Conservation (phyloP, 2,329 filamentous ascomycete genomes). For the Metarhizium robertsii region DNA sequence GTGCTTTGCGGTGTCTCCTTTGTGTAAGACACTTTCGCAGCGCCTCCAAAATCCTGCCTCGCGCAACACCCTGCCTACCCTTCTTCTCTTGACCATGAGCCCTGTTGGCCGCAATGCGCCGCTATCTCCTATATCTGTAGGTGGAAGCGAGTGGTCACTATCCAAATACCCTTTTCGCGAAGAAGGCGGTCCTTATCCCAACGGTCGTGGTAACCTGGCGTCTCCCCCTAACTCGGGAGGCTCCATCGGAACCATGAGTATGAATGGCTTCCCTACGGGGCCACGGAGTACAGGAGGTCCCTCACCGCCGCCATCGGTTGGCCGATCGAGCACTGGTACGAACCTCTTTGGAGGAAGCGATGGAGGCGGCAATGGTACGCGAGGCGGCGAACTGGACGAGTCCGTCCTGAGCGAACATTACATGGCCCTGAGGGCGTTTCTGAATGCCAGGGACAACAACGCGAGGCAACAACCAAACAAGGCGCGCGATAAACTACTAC, state of each 20-base stretch:
- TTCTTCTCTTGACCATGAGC: conserved; percentile 45
- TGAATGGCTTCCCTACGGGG: conserved; percentile 50
- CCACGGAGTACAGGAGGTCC: conserved; percentile 53
- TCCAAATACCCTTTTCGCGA: conserved; percentile 54
- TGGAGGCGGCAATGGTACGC: conserved; percentile 48
- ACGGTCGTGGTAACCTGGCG: conserved; percentile 49
- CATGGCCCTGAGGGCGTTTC: conserved; percentile 64
- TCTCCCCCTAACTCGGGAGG: conserved; percentile 63
- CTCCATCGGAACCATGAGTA: conserved; percentile 44
- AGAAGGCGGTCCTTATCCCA: conserved; percentile 40
- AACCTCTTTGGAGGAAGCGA: conserved; percentile 59
- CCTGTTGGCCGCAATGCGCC: conserved; percentile 58
- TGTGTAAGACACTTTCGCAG: conserved; percentile 12
- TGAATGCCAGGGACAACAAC: conserved; percentile 69
- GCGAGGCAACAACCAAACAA: conserved; percentile 70
- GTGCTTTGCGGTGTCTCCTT: conserved; percentile 8
- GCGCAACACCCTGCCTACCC: conserved; percentile 11
- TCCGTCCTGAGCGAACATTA: conserved; percentile 71
- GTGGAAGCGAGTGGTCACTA: conserved; percentile 75
- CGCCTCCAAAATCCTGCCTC: conserved; percentile 9
- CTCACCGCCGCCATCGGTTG: conserved; percentile 83
- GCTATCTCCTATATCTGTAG: conserved; percentile 73
- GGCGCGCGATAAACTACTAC: conserved; percentile 86
- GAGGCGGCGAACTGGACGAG: conserved; percentile 51
- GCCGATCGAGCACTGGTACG: conserved; percentile 74